Conservation (phyloP, 1,284 basidiomycete species). For the Porodaedalea pini region DNA sequence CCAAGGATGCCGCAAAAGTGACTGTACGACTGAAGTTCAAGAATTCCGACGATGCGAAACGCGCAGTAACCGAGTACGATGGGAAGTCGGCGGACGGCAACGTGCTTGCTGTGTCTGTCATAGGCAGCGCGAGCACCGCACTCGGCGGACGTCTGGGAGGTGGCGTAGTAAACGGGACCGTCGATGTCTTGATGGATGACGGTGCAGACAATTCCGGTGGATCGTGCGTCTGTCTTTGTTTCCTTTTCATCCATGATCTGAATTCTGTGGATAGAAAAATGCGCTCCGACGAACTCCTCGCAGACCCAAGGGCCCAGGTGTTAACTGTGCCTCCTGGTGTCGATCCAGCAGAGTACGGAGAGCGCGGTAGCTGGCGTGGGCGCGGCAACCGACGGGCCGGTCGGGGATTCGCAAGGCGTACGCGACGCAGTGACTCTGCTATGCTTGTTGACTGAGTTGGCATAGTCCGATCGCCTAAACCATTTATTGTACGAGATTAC, state of each 20-base stretch:
- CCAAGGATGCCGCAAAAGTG: conserved; percentile 43
- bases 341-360: conserved; percentile 50
- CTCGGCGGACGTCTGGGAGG: conserved; percentile 52
- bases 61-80: conserved; percentile 72
- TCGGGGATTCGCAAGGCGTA: conserved; percentile 31
- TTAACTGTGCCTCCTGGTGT: conserved; percentile 68
- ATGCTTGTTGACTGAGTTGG: conserved; percentile 41
- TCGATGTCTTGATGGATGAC: conserved; percentile 51
- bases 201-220: conserved; percentile 48
- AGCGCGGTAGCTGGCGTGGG: conserved; percentile 30
- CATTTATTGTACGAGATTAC: no score
- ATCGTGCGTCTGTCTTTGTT: conserved; percentile 50
- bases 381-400: conserved; percentile 30
- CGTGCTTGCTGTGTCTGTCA: conserved; percentile 59
- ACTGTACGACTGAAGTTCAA: conserved; percentile 75
- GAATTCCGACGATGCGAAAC: conserved; percentile 55
- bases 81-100: conserved; percentile 81
- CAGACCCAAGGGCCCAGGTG: conserved; percentile 65
- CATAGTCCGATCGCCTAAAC: no score
- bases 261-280: conserved; percentile 60
- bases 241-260: background rate
- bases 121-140: conserved; percentile 44
- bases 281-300: conserved; percentile 75
- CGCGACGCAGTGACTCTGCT: conserved; percentile 33
- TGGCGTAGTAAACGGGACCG: conserved; percentile 41